These are phyloP conservation scores for Dactylis glomerata DNA, from an alignment of 176 grass and related monocot species.

Conservation along the genomic window DNA sequence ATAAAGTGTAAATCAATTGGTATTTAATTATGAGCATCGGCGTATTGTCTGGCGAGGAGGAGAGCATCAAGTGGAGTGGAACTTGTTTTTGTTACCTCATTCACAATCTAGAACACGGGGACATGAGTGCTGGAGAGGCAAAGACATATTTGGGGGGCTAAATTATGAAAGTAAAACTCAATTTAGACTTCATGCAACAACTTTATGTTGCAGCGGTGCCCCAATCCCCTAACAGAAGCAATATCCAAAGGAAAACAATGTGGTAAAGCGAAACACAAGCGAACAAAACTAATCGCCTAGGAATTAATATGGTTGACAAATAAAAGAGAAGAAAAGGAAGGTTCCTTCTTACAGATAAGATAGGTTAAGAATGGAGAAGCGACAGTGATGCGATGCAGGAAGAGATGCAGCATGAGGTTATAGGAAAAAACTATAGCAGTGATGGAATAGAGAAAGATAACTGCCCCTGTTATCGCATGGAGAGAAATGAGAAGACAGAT, in stretches of 20 bases:
- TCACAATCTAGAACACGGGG: background rate
- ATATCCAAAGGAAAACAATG: conserved; percentile 39
- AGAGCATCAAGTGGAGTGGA: conserved; percentile 1
- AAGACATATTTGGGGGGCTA: background rate
- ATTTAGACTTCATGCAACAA: conserved; percentile 38
- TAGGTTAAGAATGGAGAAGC: background rate
- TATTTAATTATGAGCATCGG: conserved; percentile 28
- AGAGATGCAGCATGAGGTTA: background rate
- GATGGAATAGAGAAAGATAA: conserved; percentile 3
- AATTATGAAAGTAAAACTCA: conserved; percentile 45
- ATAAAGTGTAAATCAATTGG: conserved; percentile 23
- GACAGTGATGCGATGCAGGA: background rate
- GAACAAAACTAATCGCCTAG: conserved; percentile 21
- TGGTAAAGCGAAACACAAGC: conserved; percentile 2
- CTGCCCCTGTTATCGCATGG: background rate
- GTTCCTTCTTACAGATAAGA: background rate
- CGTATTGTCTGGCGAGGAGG: conserved; percentile 7
- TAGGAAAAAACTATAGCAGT: conserved; percentile 24
- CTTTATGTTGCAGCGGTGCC: conserved; percentile 36
- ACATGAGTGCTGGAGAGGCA: conserved; percentile 29
- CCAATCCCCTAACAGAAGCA: conserved; percentile 24
- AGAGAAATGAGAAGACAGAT: background rate
- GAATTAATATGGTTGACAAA: background rate
- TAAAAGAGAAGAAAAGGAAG: background rate
- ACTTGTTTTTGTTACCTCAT: conserved; percentile 1